A percentile compares a stretch with the other conserved stretches of the same genome.
Conservation (phyloP, 225 moss, liverwort and hornwort genomes). For the Physcomitrellopsis africana region DNA sequence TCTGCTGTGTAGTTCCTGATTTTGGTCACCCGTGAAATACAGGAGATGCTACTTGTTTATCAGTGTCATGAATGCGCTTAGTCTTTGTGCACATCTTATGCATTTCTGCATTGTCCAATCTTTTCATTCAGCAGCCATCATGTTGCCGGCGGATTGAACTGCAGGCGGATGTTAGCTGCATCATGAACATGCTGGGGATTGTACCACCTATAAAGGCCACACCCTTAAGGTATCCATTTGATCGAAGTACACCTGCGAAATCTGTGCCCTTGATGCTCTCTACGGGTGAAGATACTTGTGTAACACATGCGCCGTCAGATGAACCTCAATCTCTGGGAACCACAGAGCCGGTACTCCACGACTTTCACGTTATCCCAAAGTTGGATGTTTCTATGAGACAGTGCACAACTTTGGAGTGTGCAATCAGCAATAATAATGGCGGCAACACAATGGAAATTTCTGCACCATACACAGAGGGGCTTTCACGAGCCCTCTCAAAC, state of each 20-base stretch:
- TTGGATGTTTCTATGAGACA: constrained; percentile 34
- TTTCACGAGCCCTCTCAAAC: constrained; percentile 47
- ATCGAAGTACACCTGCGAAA: constrained; percentile 26
- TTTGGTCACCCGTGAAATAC: background rate
- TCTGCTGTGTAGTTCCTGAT: background rate
- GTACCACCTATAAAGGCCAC: constrained; percentile 45
- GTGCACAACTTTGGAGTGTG: constrained; percentile 38
- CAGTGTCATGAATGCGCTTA: too few species aligned
- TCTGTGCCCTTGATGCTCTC: constrained; percentile 21
- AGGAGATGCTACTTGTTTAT: background rate
- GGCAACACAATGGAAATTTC: constrained; percentile 9
- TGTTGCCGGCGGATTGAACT: constrained; percentile 20
- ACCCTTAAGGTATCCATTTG: constrained; percentile 35
- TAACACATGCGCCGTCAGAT: constrained; percentile 12
- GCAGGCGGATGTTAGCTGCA: constrained; percentile 51
- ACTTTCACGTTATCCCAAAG: constrained; percentile 18
- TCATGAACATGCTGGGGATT: constrained; percentile 47
- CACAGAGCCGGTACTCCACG: constrained; percentile 12
- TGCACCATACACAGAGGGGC: constrained; percentile 38
- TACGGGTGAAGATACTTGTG: constrained; percentile 24
- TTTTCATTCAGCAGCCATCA: too few species aligned
- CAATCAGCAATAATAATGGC: constrained; percentile 24
- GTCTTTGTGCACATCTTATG: too few species aligned
- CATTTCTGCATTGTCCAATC: too few species aligned
- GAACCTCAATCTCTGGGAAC: constrained; percentile 36